Evolutionary conservation across 257 asterid species (phyloP), one percentile per base, ranked within the genome.

Genomic region (Thymus quinquecostatus): DNA sequence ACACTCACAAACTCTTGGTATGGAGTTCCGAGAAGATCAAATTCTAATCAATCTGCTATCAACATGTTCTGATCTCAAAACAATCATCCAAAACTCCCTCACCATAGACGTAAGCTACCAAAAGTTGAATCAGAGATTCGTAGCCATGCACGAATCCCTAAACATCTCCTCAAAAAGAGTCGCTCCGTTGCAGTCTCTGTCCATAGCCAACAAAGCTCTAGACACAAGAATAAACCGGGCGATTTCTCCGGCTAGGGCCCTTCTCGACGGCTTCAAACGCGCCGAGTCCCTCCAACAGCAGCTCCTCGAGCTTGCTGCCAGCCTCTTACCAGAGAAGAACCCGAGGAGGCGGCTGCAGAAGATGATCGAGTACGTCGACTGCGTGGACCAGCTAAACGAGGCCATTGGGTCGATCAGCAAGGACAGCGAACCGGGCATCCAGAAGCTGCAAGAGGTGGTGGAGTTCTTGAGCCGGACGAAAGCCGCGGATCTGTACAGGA

Each of bases 391-490:
- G 55, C 60, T 91, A 32, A 82, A 86, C 14, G 88, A 71, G 1
- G 81, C 90, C 0, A 83, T 89, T 12, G 40, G 2, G n/a, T 71
- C 74, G 5, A 85, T 89, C n/a, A n/a, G 89, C 69, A 69, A 49
- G 27, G 96, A 87, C 45, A 82, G 89, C 34, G 95, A 85, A 50
- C 86, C 95, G 2, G 89, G 90, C 1, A 85, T 89, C 57, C 96
- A 84, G 80, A 91, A 87, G 83, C 80, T 91, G 54, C 97, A 87
- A 32, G 95, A 91, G 72, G 96, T 86, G 66, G 97, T 91, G 65
- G 96, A 91, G 88, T 91, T 86, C 73, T 51, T 91, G 84, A 91
- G 97, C 63, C 81, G 97, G 86, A 91, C 97, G 2, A 91, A 89
- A 67, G 96, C 97, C 10, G 77, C 93, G 2, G 96, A 91, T 77